phyloP scores from a whole-genome alignment of 257 asterid species.

The Thymus quinquecostatus region DNA sequence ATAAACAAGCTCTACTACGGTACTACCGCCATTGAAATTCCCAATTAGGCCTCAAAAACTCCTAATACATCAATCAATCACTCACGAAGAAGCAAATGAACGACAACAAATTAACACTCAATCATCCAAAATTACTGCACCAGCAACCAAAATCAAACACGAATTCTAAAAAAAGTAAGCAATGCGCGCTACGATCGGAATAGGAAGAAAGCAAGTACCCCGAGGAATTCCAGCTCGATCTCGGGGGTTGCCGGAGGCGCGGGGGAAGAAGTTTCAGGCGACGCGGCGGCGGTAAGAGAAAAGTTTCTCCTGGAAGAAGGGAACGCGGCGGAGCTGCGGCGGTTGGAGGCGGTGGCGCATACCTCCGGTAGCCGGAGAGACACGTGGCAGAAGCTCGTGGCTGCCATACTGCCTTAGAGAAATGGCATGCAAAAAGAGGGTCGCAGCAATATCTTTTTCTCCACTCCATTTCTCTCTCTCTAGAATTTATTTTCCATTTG shows the following conservation, averaged over 20 bases:
- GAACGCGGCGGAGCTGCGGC: slow-evolving; percentile 41
- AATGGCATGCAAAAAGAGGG: slow-evolving; percentile 26
- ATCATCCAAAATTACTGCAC: slow-evolving; percentile 5
- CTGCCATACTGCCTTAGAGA: slow-evolving; percentile 48
- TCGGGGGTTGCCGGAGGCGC: slow-evolving; percentile 51
- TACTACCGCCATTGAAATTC: background rate
- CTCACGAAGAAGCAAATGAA: background rate
- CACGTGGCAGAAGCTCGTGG: slow-evolving; percentile 47
- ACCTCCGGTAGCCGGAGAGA: slow-evolving; percentile 54
- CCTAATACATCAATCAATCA: slow-evolving; percentile 6
- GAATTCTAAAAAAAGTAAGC: background rate
- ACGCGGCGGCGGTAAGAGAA: slow-evolving; percentile 42
- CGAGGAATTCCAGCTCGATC: slow-evolving; percentile 78
- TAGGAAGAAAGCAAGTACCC: slow-evolving; percentile 39
- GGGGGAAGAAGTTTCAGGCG: slow-evolving; percentile 59
- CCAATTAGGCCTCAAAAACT: background rate
- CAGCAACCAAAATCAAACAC: background rate
- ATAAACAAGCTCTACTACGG: background rate
- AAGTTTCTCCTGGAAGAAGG: slow-evolving; percentile 33
- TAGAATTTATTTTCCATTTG: slow-evolving; percentile 2
- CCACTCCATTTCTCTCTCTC: background rate
- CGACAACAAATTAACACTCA: background rate
- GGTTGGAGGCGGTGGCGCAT: slow-evolving; percentile 35
- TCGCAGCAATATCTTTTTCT: slow-evolving; percentile 3
- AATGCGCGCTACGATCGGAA: background rate